Evolutionary conservation across 306 rosid genomes (phyloP).

Genomic region (Gillenia trifoliata): DNA sequence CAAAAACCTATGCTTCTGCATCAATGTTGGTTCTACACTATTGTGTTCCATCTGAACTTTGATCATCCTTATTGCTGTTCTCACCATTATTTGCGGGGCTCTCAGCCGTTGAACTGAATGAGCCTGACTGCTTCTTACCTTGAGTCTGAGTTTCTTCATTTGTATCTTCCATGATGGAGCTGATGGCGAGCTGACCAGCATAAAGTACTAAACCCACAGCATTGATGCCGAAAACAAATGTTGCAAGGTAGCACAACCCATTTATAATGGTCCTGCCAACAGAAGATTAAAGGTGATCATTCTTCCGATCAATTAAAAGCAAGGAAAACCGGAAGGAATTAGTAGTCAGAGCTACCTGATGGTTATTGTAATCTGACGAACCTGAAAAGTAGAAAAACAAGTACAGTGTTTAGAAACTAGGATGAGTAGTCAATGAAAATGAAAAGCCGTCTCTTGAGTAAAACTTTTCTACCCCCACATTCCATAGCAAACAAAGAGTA

Average conservation of each 20-base stretch:
- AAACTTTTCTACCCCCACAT: background rate
- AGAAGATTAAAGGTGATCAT: constrained; percentile 17
- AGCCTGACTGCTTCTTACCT: constrained; percentile 37
- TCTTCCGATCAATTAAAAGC: constrained; percentile 10
- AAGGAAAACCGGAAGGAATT: background rate
- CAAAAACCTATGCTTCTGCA: constrained; percentile 20
- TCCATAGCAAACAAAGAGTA: background rate
- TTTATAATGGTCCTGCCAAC: constrained; percentile 74
- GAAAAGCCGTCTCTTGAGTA: background rate
- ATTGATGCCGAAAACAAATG: constrained; percentile 81
- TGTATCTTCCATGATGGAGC: constrained; percentile 47
- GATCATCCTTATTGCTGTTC: constrained; percentile 42
- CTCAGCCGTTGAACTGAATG: constrained; percentile 39
- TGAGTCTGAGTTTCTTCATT: constrained; percentile 37
- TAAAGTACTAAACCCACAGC: constrained; percentile 77
- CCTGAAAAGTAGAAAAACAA: constrained; percentile 49
- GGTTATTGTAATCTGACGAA: constrained; percentile 83
- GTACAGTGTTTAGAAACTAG: constrained; percentile 15
- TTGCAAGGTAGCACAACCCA: constrained; percentile 89
- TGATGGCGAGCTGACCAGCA: constrained; percentile 73
- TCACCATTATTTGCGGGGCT: constrained; percentile 27
- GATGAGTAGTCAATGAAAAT: background rate
- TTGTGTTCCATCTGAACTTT: constrained; percentile 47
- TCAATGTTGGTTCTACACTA: constrained; percentile 22
- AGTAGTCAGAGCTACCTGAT: constrained; percentile 53